Evolutionary conservation across 768 basidiomycete species (phyloP), one percentile per base, ranked within the genome.

Genomic region (Podaxis rugospora): DNA sequence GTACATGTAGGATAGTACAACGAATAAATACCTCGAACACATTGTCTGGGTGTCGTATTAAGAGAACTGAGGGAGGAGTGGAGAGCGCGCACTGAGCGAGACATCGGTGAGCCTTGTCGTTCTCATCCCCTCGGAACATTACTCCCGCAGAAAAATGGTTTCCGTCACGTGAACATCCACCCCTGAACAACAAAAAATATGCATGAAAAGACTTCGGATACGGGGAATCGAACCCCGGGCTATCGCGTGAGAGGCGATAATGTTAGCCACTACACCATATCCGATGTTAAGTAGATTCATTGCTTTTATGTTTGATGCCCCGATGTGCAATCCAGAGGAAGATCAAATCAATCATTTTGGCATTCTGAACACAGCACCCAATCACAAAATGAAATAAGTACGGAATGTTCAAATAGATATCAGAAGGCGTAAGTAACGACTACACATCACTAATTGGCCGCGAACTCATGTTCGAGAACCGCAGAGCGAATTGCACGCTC

Each of bases 261-360:
- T 65, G 64, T 65, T 65, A 65, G 64, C 64, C 64, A 59, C 56
- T 65, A 65, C 64, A 65, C 64, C 64, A 65, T 65, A 65, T 54
- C 64, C 64, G 64, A 65, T 32, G 0, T 1, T 5, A 7, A 4
- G 3, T 3, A 5, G 0, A 6, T 10, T 27, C 14, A 14, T 1
- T 4, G 13, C 3, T 21, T 27, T 21, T 3, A 51, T 11, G 1
- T 13, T 51, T 10, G 23, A 0, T 7, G 9, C 7, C 21, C 21
- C 9, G 4, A 16, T 28, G 5, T 9, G 1, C 7, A 9, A 7
- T 32, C 32, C 32, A 9, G 32, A 32, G 32, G 7, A 32, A 32
- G 9, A 32, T 32, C 32, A 9, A 32, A 32, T 32, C 3, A 32
- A 32, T 9, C 1, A 32, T 32, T 32, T 32, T 9, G 9, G 32